A percentile compares a stretch with the other conserved stretches of the same genome.
These are phyloP conservation scores for Galeopsis tetrahit DNA, from an alignment of 257 asterid genomes.

Conservation along the genomic window DNA sequence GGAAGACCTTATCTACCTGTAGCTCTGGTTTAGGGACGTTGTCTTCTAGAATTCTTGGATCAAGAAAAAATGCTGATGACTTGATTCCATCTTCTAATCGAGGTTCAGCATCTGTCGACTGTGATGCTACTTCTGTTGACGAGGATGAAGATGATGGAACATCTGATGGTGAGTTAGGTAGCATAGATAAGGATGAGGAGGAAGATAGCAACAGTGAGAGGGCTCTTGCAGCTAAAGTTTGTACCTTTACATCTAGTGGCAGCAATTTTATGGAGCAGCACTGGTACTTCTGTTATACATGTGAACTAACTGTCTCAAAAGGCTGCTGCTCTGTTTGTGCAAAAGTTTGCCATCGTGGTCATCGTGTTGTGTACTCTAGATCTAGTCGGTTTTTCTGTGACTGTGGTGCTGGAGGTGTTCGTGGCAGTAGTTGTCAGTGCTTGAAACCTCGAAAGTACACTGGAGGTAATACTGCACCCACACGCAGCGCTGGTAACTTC, in stretches of 20 bases:
- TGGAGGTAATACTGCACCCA: slow-evolving; percentile 64
- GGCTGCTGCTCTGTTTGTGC: slow-evolving; percentile 99
- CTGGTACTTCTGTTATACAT: slow-evolving; percentile 98
- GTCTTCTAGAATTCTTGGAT: slow-evolving; percentile 64
- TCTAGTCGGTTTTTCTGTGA: slow-evolving; percentile 99
- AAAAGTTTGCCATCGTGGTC: slow-evolving; percentile 99
- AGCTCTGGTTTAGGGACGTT: slow-evolving; percentile 60
- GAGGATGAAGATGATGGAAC: slow-evolving; percentile 99
- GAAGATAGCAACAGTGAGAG: slow-evolving; percentile 91
- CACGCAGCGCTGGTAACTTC: slow-evolving; percentile 63
- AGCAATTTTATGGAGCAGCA: slow-evolving; percentile 99
- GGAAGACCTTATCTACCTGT: slow-evolving; percentile 56
- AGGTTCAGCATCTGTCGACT: slow-evolving; percentile 73
- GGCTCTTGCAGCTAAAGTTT: slow-evolving; percentile 93
- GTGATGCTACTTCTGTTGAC: slow-evolving; percentile 95
- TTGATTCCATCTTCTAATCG: slow-evolving; percentile 73
- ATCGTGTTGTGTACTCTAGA: slow-evolving; percentile 98
- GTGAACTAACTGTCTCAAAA: slow-evolving; percentile 96
- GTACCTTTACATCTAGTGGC: slow-evolving; percentile 98
- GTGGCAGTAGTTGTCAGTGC: slow-evolving; percentile 97
- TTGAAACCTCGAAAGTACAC: slow-evolving; percentile 89
- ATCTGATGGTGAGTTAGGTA: slow-evolving; percentile 96
- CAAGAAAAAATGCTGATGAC: slow-evolving; percentile 71
- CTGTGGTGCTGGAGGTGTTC: slow-evolving; percentile 99
- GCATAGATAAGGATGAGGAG: slow-evolving; percentile 94